Percentiles rank a stretch among this genome's conserved stretches.
These are phyloP conservation scores for Phytophthora quininea DNA, from an alignment of 352 stramenopile genomes.

Conservation along the genomic window DNA sequence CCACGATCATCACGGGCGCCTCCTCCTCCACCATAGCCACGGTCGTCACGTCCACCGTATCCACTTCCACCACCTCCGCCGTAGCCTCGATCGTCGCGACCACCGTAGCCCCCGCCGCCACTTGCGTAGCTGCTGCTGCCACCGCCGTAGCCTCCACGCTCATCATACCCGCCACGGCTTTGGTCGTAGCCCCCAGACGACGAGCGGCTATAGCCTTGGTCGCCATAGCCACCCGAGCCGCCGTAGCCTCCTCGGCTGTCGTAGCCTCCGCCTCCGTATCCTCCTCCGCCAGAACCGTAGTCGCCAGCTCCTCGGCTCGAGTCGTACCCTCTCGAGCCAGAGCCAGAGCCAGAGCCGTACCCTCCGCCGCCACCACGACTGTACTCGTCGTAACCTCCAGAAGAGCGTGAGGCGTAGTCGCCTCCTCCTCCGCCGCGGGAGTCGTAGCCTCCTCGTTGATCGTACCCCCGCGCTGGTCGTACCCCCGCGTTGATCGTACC, in stretches of 20 bases:
- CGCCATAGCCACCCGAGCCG: conserved; percentile 16
- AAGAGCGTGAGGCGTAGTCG: conserved; percentile 28
- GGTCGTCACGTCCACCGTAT: conserved; percentile 21
- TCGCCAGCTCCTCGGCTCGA: conserved; percentile 24
- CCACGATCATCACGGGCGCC: conserved; percentile 12
- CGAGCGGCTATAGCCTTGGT: conserved; percentile 34
- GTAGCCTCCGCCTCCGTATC: conserved; percentile 9
- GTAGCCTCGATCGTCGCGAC: conserved; percentile 33
- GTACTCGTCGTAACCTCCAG: conserved; percentile 31
- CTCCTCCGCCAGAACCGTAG: conserved; percentile 18
- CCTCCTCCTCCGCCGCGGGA: conserved; percentile 11
- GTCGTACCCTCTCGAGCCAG: conserved; percentile 22
- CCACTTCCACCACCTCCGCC: conserved; percentile 22
- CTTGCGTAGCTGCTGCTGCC: neutral
- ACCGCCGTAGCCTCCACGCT: conserved; percentile 9
- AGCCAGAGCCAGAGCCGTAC: conserved; percentile 20
- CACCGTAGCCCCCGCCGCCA: conserved; percentile 9
- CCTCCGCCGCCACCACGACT: conserved; percentile 30
- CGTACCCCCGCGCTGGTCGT: conserved; percentile 28
- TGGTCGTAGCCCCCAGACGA: conserved; percentile 37
- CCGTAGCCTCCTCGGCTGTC: conserved; percentile 22
- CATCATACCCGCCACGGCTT: conserved; percentile 23
- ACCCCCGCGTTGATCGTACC: conserved; percentile 6
- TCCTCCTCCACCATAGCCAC: conserved; percentile 17
- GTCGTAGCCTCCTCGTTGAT: conserved; percentile 29